Evolutionary conservation across 768 basidiomycete genomes (phyloP).

Genomic region (Calocera cornea): DNA sequence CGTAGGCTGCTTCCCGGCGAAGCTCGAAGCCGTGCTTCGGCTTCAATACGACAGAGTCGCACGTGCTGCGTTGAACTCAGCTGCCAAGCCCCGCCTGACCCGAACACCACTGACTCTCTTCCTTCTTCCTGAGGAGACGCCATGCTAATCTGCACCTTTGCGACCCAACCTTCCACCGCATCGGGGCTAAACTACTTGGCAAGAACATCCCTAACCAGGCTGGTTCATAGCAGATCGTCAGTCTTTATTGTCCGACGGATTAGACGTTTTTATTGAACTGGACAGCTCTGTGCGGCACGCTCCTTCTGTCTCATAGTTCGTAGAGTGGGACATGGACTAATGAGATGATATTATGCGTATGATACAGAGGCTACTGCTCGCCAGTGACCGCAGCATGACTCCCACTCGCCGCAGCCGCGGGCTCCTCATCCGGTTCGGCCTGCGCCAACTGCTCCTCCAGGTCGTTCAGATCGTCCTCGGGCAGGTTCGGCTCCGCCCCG

Average conservation of each 20-base stretch:
- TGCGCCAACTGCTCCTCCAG: conserved; percentile 62
- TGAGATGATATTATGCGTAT: neutral
- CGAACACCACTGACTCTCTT: too few relatives aligned
- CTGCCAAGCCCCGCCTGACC: too few relatives aligned
- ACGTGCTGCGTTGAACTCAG: too few relatives aligned
- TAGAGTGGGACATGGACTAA: neutral
- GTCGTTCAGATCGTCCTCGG: conserved; percentile 42
- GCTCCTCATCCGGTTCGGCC: conserved; percentile 26
- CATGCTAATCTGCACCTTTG: conserved; percentile 3
- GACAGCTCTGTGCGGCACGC: neutral
- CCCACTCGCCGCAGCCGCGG: too few relatives aligned
- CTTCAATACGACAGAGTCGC: too few relatives aligned
- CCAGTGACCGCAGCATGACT: too few relatives aligned
- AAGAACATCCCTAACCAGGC: neutral
- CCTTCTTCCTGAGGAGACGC: too few relatives aligned
- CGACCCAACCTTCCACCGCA: neutral
- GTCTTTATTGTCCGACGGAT: neutral
- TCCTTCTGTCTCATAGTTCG: neutral
- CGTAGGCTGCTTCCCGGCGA: too few relatives aligned
- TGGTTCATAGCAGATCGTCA: conserved; percentile 5
- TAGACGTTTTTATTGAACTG: conserved; percentile 2
- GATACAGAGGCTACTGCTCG: neutral
- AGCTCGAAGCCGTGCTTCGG: too few relatives aligned
- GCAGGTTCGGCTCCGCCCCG: conserved; percentile 48
- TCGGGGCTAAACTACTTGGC: conserved; percentile 4